Evolutionary conservation across 441 rosid genomes (phyloP).

Genomic region (Brassica hybrid): DNA sequence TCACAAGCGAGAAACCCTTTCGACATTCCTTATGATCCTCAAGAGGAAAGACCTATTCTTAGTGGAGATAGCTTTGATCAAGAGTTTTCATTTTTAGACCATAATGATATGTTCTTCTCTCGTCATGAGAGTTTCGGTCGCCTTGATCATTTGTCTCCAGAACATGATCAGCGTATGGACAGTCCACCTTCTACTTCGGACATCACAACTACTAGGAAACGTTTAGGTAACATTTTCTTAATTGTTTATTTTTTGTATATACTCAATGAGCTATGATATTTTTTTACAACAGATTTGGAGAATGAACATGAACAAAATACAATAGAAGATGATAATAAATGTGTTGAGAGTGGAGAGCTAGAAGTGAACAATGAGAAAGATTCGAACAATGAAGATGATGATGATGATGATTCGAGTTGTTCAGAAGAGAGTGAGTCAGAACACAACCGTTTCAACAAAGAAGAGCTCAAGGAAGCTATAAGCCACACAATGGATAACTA

Average conservation of each 20-base stretch:
- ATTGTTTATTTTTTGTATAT: neutral
- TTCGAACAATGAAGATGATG: constrained; percentile 39
- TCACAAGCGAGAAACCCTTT: constrained; percentile 72
- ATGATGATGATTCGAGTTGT: constrained; percentile 40
- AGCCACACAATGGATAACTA: constrained; percentile 44
- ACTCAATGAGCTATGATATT: neutral
- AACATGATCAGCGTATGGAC: constrained; percentile 42
- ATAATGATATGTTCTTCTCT: constrained; percentile 60
- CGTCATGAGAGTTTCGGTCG: constrained; percentile 80
- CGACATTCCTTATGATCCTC: constrained; percentile 88
- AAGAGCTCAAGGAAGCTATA: constrained; percentile 39
- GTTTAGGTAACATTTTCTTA: constrained; percentile 29
- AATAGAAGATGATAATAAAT: constrained; percentile 19
- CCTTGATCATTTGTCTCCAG: constrained; percentile 50
- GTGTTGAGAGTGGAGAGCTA: constrained; percentile 18
- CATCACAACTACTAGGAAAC: constrained; percentile 26
- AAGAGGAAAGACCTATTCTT: constrained; percentile 81
- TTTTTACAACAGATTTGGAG: constrained; percentile 50
- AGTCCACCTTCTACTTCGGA: constrained; percentile 28
- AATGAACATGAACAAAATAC: constrained; percentile 44
- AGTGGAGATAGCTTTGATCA: constrained; percentile 69
- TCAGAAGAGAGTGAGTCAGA: constrained; percentile 45
- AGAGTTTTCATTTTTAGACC: constrained; percentile 59
- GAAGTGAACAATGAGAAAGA: constrained; percentile 36
- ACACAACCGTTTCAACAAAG: constrained; percentile 27